Evolutionary conservation across 305 asterid species (phyloP), one percentile per base, ranked within the genome.

Genomic region (Rubia occidens): DNA sequence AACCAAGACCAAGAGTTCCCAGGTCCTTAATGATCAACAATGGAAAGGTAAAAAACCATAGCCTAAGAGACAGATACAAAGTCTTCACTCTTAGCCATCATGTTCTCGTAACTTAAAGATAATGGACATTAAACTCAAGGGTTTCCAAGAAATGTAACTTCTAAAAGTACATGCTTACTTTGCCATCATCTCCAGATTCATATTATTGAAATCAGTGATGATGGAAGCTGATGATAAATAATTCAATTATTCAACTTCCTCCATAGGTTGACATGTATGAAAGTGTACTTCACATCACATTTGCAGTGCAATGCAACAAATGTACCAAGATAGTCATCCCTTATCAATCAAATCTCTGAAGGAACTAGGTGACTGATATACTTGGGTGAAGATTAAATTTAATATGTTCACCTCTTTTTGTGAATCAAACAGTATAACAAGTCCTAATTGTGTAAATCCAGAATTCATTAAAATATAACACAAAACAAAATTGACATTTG

Each of bases 401-500:
- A 55, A 4, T 11, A 55, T 21, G 0, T 51, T 20, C 4, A 20
- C 14, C 32, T 0, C 62, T 56, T 56, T 17, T 18, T 10, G 15
- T 9, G 35, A 56, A 56, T 8, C 37, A 32, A 61, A 26, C 21
- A 21, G 26, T 42, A 61, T 61, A 40, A 61, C 24, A 61, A 35
- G 45, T 14, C 66, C 66, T 35, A 15, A 14, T 14, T 8, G 8
- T 0, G 6, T 11, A 3, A 11, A 29, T 64, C 11, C 10, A 20
- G 54, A 24, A 11, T 54, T 21, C 53, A 51, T 67, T 26, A 11
- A 49, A 8, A 26, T 11, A 44, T 32, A 1, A 40, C 44, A 21
- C 26, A 8, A 14, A 11, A 56, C 66, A 75, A 56, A 54, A 69
- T 69, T 60, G 15, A 35, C 45, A 61, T 61, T 32, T 61, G 6